These are phyloP conservation scores for Setaria italica DNA, from an alignment of 202 grass and related monocot species.

Conservation along the genomic window DNA sequence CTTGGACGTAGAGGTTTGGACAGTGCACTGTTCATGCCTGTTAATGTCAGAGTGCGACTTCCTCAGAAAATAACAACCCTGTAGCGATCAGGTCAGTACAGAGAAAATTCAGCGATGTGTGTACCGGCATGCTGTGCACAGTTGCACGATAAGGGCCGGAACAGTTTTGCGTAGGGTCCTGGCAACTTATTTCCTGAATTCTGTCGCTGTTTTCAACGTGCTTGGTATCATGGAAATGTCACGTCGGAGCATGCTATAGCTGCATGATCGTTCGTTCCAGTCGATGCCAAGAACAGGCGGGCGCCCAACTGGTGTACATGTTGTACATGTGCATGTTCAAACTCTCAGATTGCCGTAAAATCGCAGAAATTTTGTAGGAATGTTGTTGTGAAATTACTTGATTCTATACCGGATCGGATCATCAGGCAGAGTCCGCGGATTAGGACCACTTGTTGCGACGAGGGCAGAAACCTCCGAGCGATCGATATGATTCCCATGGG, in stretches of 20 bases:
- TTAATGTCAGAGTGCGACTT: background rate
- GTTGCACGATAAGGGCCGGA: background rate
- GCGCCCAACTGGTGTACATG: background rate
- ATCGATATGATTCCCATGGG: background rate
- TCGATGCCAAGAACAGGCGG: background rate
- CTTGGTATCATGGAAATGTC: conserved; percentile 25
- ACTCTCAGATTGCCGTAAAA: background rate
- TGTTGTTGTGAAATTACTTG: background rate
- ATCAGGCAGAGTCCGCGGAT: background rate
- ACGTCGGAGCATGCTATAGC: conserved; percentile 15
- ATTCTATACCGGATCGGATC: background rate
- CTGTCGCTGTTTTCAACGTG: conserved; percentile 20
- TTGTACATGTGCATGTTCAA: background rate
- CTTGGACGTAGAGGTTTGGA: background rate
- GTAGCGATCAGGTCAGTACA: background rate
- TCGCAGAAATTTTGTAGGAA: background rate
- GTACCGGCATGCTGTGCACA: background rate
- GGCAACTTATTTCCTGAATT: background rate
- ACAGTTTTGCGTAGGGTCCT: background rate
- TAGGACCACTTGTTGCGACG: background rate
- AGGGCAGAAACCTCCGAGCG: background rate
- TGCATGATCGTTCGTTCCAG: conserved; percentile 17
- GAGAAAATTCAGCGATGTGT: background rate
- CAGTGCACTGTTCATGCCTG: background rate
- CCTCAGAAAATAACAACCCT: background rate